Conservation (phyloP, 2,329 filamentous ascomycete species). For the Fusarium illudens region DNA sequence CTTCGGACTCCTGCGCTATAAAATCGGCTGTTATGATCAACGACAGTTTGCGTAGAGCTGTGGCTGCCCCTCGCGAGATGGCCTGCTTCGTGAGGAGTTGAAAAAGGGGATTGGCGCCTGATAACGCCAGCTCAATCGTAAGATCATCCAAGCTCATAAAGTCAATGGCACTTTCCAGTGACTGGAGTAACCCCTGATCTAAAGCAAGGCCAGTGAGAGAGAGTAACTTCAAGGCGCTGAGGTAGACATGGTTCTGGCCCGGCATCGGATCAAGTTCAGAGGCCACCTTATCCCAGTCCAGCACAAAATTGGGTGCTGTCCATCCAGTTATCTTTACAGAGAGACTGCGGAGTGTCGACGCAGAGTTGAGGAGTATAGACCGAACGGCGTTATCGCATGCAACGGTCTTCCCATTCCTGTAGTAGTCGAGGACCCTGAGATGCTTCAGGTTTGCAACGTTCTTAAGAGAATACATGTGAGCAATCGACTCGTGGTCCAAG, state of each 20-base stretch:
- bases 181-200: not conserved
- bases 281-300: not conserved
- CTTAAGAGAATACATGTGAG: not conserved
- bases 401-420: not conserved
- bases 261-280: not conserved
- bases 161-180: not conserved
- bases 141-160: not conserved
- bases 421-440: not conserved
- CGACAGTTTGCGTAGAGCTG: not conserved
- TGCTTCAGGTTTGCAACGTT: not conserved
- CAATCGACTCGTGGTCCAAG: not conserved
- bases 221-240: not conserved
- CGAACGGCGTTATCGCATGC: not conserved
- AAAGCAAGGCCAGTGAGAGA: not conserved
- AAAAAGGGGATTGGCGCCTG: not conserved
- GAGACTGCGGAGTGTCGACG: not conserved
- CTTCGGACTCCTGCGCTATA: not conserved
- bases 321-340: not conserved
- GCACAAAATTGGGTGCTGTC: not conserved
- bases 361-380: not conserved
- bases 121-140: not conserved
- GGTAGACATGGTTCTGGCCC: not conserved
- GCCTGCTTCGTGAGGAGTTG: not conserved
- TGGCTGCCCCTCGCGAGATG: not conserved
- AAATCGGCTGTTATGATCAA: not conserved